Conservation (phyloP, 306 rosid species). For the Begonia masoniana region DNA sequence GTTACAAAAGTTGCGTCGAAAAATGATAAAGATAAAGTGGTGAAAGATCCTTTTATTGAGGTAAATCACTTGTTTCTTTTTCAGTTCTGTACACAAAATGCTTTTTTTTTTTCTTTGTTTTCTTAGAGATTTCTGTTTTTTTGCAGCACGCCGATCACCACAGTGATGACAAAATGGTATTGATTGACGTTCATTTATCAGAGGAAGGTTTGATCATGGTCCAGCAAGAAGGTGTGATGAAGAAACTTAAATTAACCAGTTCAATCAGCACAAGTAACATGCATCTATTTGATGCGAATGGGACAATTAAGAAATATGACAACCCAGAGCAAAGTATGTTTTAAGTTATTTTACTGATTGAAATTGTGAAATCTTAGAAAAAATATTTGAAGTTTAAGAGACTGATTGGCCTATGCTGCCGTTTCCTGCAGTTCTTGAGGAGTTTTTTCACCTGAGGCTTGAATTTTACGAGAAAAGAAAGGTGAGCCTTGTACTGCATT, state of each 20-base stretch:
- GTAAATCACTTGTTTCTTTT: conserved; percentile 15
- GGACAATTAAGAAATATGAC: conserved; percentile 75
- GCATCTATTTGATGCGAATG: conserved; percentile 79
- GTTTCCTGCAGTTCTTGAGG: conserved; percentile 61
- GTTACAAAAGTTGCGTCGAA: conserved; percentile 48
- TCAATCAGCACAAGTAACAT: conserved; percentile 65
- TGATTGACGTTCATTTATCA: conserved; percentile 47
- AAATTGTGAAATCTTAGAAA: too few species aligned
- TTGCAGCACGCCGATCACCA: conserved; percentile 73
- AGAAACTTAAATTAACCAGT: conserved; percentile 60
- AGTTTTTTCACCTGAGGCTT: conserved; percentile 60
- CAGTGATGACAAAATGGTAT: conserved; percentile 65
- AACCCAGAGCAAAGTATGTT: conserved; percentile 68
- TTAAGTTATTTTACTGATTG: not conserved
- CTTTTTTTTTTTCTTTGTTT: not conserved
- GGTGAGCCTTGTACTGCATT: conserved; percentile 23
- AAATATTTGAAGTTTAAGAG: not conserved
- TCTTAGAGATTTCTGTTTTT: not conserved
- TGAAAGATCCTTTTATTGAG: conserved; percentile 74
- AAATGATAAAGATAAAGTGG: conserved; percentile 31
- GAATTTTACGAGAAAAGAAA: conserved; percentile 70
- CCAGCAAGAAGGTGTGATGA: conserved; percentile 68
- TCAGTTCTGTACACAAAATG: not conserved
- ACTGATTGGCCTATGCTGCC: not conserved
- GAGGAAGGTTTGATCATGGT: conserved; percentile 37